Percentiles rank a stretch among this genome's conserved stretches.
Evolutionary conservation across 2,329 filamentous ascomycete species (phyloP).

Genomic region (Aspergillus sp.): DNA sequence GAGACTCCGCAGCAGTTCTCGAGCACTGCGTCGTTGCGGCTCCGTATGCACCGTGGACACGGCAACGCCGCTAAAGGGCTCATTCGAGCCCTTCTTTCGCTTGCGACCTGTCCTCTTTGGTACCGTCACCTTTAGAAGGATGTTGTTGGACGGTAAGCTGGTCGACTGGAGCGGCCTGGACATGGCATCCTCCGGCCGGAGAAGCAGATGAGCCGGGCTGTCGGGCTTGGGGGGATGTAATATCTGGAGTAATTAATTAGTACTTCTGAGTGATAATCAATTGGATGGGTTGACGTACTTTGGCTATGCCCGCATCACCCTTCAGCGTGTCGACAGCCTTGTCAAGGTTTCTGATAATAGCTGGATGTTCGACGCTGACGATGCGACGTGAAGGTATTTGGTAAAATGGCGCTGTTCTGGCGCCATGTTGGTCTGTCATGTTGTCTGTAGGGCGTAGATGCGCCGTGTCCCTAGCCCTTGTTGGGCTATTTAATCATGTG

Average conservation of each 20-base stretch:
- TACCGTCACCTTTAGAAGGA: constrained; percentile 82
- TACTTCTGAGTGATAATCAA: too few species aligned
- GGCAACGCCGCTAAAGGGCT: constrained; percentile 59
- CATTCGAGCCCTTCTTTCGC: constrained; percentile 75
- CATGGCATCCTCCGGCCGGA: constrained; percentile 77
- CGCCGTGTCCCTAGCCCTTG: background rate
- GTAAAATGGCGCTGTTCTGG: constrained; percentile 51
- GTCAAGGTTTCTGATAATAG: constrained; percentile 65
- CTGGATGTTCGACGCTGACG: constrained; percentile 67
- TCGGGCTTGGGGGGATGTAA: constrained; percentile 49
- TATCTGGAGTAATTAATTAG: constrained; percentile 39
- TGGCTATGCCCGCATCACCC: constrained; percentile 56
- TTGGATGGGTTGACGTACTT: constrained; percentile 41
- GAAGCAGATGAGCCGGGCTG: constrained; percentile 65
- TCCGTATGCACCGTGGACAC: constrained; percentile 29
- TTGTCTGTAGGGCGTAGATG: background rate
- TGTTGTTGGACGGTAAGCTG: constrained; percentile 74
- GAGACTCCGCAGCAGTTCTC: constrained; percentile 52
- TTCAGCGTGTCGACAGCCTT: constrained; percentile 66
- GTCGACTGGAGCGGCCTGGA: constrained; percentile 77
- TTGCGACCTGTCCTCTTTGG: constrained; percentile 85
- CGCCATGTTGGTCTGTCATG: constrained; percentile 27
- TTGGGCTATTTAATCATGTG: background rate
- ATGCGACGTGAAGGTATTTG: constrained; percentile 55
- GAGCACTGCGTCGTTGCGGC: constrained; percentile 26